These are phyloP conservation scores for Hanseniaspora sp. DNA, from an alignment of 1,139 yeast genomes.

Conservation along the genomic window DNA sequence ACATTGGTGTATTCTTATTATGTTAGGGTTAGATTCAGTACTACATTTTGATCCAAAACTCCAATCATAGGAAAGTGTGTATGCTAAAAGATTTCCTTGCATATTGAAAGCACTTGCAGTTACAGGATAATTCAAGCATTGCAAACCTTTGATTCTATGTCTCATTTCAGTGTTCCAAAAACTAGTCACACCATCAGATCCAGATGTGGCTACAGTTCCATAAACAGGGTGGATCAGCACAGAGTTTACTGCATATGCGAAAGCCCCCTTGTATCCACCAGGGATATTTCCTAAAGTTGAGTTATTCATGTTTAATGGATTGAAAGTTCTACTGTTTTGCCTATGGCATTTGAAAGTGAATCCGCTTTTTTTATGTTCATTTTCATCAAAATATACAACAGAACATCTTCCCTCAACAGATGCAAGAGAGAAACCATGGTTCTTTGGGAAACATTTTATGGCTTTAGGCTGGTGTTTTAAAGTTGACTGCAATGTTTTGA, in stretches of 20 bases:
- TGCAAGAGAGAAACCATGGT: constrained; percentile 86
- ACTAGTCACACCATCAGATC: constrained; percentile 86
- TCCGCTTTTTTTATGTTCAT: constrained; percentile 57
- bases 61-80: constrained; percentile 94
- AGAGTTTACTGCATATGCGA: constrained; percentile 68
- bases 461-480: constrained; percentile 83
- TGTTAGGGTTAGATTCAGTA: constrained; percentile 61
- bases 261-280: constrained; percentile 30
- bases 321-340: constrained; percentile 26
- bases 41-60: constrained; percentile 75
- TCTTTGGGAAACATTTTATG: constrained; percentile 74
- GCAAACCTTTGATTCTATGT: constrained; percentile 76
- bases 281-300: constrained; percentile 29
- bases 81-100: constrained; percentile 76
- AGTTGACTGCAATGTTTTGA: constrained; percentile 67
- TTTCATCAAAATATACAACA: constrained; percentile 83
- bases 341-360: constrained; percentile 95
- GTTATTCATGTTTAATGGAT: constrained; percentile 17
- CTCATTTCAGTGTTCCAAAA: constrained; percentile 95
- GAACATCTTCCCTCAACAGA: constrained; percentile 95
- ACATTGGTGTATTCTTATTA: constrained; percentile 71
- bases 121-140: constrained; percentile 60
- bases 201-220: constrained; percentile 90
- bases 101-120: constrained; percentile 73
- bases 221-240: constrained; percentile 78